Evolutionary conservation across 257 asterid species (phyloP).

Genomic region (Anisodus acutangulus): DNA sequence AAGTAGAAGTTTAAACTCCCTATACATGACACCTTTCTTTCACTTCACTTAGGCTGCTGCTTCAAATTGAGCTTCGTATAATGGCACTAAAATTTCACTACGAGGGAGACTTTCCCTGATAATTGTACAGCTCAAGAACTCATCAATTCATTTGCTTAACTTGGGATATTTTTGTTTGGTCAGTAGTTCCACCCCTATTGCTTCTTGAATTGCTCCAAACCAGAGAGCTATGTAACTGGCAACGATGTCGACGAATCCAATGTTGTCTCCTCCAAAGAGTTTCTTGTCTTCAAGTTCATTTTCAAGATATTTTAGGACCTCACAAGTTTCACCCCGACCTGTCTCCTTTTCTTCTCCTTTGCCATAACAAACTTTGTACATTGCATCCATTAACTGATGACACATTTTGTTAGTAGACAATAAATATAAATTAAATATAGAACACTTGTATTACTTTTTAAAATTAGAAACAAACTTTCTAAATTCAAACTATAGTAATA

Average conservation of each 20-base stretch:
- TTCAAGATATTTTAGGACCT: constrained; percentile 16
- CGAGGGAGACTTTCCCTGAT: neutral
- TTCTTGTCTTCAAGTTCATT: constrained; percentile 22
- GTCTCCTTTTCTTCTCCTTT: constrained; percentile 19
- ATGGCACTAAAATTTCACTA: neutral
- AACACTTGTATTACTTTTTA: neutral
- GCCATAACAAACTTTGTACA: constrained; percentile 4
- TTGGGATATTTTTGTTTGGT: constrained; percentile 10
- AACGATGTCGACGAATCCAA: constrained; percentile 22
- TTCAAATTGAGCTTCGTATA: constrained; percentile 24
- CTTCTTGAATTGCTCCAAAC: constrained; percentile 33
- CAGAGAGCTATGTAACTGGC: constrained; percentile 28
- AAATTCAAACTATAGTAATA: neutral
- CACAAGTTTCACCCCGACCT: neutral
- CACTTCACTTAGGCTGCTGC: neutral
- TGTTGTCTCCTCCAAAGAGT: constrained; percentile 33
- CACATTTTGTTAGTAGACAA: neutral
- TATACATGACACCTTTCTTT: neutral
- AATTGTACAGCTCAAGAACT: neutral
- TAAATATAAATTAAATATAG: neutral
- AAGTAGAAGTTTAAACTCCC: too few relatives aligned
- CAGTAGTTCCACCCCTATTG: constrained; percentile 1
- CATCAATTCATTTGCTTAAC: constrained; percentile 24
- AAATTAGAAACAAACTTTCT: neutral
- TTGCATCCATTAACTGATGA: neutral